Conservation (phyloP, 2,329 filamentous ascomycete species). For the Cladosporium sp. region DNA sequence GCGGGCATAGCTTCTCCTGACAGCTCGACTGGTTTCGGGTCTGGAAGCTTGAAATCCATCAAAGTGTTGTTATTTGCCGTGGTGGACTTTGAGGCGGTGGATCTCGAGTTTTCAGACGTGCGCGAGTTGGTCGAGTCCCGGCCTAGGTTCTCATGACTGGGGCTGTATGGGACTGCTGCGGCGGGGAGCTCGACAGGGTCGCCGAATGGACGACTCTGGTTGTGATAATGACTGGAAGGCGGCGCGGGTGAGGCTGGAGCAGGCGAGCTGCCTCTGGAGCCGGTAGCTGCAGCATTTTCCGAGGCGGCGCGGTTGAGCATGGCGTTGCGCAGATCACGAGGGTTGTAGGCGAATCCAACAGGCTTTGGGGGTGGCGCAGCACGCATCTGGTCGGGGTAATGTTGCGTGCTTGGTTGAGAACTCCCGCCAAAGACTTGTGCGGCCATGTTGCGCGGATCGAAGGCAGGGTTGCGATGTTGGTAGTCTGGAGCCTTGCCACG, state of each 20-base stretch:
- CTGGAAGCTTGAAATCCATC: conserved; percentile 6
- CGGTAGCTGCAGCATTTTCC: conserved; percentile 5
- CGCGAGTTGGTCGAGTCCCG: conserved; percentile 3
- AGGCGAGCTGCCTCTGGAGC: neutral
- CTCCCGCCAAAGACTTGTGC: conserved; percentile 9
- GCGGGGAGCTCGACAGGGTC: conserved; percentile 4
- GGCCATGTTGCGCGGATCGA: conserved; percentile 4
- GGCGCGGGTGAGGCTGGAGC: neutral
- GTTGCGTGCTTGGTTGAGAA: neutral
- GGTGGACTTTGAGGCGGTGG: neutral
- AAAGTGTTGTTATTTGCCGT: neutral
- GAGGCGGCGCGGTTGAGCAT: conserved; percentile 12
- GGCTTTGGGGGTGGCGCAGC: conserved; percentile 9
- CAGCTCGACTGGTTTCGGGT: conserved; percentile 5
- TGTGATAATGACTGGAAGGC: neutral
- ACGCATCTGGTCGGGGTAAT: neutral
- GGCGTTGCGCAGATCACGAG: conserved; percentile 14
- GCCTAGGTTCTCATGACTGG: conserved; percentile 6
- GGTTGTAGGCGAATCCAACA: conserved; percentile 15
- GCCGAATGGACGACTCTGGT: conserved; percentile 1
- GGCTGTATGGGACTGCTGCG: neutral
- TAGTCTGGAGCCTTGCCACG: conserved; percentile 4
- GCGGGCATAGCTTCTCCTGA: neutral
- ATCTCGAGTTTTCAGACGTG: neutral
- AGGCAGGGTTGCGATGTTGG: conserved; percentile 13